phyloP scores from a whole-genome alignment of 2,329 filamentous ascomycete genomes.

The Diplodia scrobiculata region DNA sequence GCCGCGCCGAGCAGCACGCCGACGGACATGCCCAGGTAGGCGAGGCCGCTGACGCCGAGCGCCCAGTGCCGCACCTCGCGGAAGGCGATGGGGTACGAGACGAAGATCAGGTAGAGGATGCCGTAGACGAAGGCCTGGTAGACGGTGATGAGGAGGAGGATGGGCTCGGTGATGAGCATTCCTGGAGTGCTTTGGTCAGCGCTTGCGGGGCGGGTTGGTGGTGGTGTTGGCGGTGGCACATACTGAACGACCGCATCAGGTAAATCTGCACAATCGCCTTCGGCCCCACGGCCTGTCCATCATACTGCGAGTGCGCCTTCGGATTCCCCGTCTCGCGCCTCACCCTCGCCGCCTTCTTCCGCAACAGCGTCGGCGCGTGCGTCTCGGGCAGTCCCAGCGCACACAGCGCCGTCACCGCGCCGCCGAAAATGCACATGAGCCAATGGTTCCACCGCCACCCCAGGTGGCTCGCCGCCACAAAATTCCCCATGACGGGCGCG shows the following conservation, averaged over 20 bases:
- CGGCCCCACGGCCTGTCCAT: constrained; percentile 10
- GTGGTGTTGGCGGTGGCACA: no score
- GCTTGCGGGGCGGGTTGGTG: no score
- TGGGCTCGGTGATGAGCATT: constrained; percentile 72
- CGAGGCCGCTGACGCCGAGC: constrained; percentile 62
- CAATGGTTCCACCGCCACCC: constrained; percentile 73
- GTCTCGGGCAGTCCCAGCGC: constrained; percentile 63
- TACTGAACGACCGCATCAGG: constrained; percentile 39
- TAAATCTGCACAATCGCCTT: constrained; percentile 18
- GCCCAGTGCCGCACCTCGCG: constrained; percentile 55
- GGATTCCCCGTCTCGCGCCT: constrained; percentile 58
- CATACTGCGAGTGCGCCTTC: constrained; percentile 58
- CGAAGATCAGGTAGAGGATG: constrained; percentile 59
- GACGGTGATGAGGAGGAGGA: constrained; percentile 71
- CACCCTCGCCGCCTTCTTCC: constrained; percentile 59
- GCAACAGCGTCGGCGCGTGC: constrained; percentile 51
- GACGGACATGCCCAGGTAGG: constrained; percentile 68
- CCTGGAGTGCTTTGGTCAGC: constrained; percentile 66
- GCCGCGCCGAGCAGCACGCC: constrained; percentile 61
- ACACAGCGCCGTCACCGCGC: constrained; percentile 61
- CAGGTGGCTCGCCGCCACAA: constrained; percentile 65
- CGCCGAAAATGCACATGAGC: constrained; percentile 63
- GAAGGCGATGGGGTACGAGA: constrained; percentile 60
- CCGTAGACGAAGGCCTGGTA: constrained; percentile 66
- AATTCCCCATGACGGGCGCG: constrained; percentile 60